Base-by-base conservation (phyloP, 768 basidiomycete genomes). In the Amanita jacksonii region DNA sequence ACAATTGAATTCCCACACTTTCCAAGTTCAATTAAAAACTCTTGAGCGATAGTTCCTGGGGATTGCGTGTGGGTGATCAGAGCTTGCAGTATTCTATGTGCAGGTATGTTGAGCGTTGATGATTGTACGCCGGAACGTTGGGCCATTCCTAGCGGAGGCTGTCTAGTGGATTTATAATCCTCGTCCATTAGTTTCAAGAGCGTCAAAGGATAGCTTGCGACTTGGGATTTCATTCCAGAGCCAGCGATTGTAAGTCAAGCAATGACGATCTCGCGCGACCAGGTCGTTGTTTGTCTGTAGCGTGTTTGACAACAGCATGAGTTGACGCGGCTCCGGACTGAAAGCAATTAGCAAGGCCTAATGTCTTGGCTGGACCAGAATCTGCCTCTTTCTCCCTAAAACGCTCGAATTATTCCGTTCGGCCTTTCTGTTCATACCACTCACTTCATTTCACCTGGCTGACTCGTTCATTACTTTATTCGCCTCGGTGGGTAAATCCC, bases 131-230 rank as follows among this genome's bases (percentile, higher is more conserved):
- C 45, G 34, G 31, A 9, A 30, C 45, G 45, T 46, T 13, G 40
- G 25, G 39, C 38, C 15, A 32, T 41, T 33, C 38, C 46, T 28
- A 47, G 38, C 19, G 46, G 39, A 19, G 46, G 46, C 31, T 41
- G 8, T 41, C 41, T 20, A 30, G 38, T 41, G 27, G 46, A 38
- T 38, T 25, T 31, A 20, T 40, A 19, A 33, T 38, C 16, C 31
- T 47, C 38, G 27, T 41, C 38, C 38, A 47, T 47, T 41, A 47
- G 41, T 27, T 39, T 41, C 38, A 47, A 47, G 38, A 41, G 46
- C 39, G 46, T 16, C 32, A 47, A 31, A 38, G 46, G 46, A 48
- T 43, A n/a, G n/a, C n/a, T n/a, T n/a, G n/a, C n/a, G n/a, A n/a
- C n/a, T n/a, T n/a, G n/a, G n/a, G n/a, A n/a, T 27, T 25, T 39